Base-by-base conservation (phyloP, 176 grass and related monocot genomes). In the Triticum turgidum region DNA sequence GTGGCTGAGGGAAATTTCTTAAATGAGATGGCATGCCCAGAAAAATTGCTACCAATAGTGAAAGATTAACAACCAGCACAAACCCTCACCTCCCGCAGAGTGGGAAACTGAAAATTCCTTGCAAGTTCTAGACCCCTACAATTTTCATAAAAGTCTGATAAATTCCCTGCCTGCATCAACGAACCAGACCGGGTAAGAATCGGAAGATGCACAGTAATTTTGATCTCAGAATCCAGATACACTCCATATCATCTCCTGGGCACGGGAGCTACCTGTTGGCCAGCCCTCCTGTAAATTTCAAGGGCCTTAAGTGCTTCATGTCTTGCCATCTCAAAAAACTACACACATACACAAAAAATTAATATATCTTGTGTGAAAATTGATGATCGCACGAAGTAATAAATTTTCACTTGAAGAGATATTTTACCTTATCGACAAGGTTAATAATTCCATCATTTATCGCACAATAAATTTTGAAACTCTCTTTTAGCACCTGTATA, bases 241-340 rank as follows among this genome's bases (percentile, higher is more conserved):
- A 82, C 13, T 82, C 64, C 13, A 9, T 64, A 76, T 52, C 5
- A 25, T 71, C 38, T 64, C 33, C 71, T 33, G 22, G 38, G 41
- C 9, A 64, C 7, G 35, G 15, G 22, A 77, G 80, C 73, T 85
- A 99, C 97, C 97, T 99, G 97, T 86, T 99, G 97, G 20, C 97
- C 94, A 90, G 97, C 97, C 65, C 92, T 97, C 76, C 83, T 89
- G 80, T 99, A 99, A 81, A 99, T 94, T 85, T 99, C 97, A 37
- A 96, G 94, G 63, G 97, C 94, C 85, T 94, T 97, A 63, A 90
- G 88, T 80, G 97, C 97, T 94, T 99, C 97, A 90, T 99, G 94
- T 84, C 90, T 97, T 91, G 97, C 94, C 97, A 99, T 99, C 92
- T 99, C 97, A 86, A 99, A 99, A 86, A 99, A 99, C 97, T 99